Conservation (phyloP, 1,284 basidiomycete genomes). For the Apiotrichum porosum region DNA sequence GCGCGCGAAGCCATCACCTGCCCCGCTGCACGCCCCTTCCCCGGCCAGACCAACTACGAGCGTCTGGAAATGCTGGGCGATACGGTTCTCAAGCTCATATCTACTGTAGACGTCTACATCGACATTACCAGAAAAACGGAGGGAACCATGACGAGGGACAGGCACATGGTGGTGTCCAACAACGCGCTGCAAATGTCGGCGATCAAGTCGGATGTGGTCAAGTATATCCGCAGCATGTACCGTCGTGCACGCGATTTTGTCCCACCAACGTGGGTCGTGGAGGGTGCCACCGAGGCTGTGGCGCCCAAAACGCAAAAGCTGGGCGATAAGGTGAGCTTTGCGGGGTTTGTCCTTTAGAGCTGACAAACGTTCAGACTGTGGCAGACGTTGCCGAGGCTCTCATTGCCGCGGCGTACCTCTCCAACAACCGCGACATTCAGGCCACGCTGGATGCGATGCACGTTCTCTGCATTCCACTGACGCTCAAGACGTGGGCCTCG, state of each 20-base stretch:
- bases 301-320: conserved; percentile 9
- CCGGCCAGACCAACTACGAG: conserved; percentile 26
- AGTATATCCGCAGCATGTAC: conserved; percentile 27
- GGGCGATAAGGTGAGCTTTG: conserved; percentile 40
- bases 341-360: no score
- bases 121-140: conserved; percentile 3
- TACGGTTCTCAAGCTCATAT: conserved; percentile 32
- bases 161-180: conserved; percentile 31
- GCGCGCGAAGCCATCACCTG: conserved; percentile 27
- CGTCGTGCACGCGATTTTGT: conserved; percentile 23
- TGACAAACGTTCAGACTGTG: conserved; percentile 19
- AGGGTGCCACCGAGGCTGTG: background rate
- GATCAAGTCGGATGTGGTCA: conserved; percentile 22
- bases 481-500: conserved; percentile 19
- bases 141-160: conserved; percentile 14
- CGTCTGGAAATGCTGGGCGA: conserved; percentile 44
- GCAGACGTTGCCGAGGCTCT: conserved; percentile 42
- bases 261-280: conserved; percentile 29
- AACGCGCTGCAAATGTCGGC: conserved; percentile 18
- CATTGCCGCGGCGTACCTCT: conserved; percentile 36
- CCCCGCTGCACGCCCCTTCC: conserved; percentile 6
- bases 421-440: conserved; percentile 18
- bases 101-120: conserved; percentile 22
- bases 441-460: conserved; percentile 24
- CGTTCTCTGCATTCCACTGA: conserved; percentile 18